These are phyloP conservation scores for Gnomoniopsis sp. DNA, from an alignment of 2,329 filamentous ascomycete genomes.

Conservation along the genomic window DNA sequence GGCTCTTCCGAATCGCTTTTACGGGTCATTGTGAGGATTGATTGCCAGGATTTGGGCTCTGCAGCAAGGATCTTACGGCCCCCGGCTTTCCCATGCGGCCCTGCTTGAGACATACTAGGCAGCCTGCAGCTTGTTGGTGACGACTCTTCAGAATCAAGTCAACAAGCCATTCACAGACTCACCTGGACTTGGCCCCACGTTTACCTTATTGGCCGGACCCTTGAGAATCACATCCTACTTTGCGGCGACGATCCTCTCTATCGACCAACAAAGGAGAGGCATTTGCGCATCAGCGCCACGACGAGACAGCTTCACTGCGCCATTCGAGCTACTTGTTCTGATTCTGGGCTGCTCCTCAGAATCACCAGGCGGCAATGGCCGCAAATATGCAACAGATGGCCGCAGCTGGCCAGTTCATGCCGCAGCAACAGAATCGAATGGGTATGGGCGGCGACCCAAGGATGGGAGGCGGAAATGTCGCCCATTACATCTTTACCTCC, in stretches of 20 bases:
- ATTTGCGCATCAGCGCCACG: slow-evolving; percentile 14
- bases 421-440: slow-evolving; percentile 32
- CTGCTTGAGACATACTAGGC: slow-evolving; percentile 26
- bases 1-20: background rate
- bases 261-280: slow-evolving; percentile 10
- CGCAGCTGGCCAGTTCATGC: slow-evolving; percentile 43
- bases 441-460: slow-evolving; percentile 4
- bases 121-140: slow-evolving; percentile 25
- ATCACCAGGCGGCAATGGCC: slow-evolving; percentile 50
- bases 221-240: background rate
- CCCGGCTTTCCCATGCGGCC: slow-evolving; percentile 9
- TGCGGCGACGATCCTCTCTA: slow-evolving; percentile 16
- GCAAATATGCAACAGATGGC: slow-evolving; percentile 58
- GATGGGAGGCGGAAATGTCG: slow-evolving; percentile 32
- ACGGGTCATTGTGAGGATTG: background rate
- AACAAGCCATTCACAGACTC: slow-evolving; percentile 6
- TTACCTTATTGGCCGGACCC: slow-evolving; percentile 4
- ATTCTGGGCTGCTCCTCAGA: slow-evolving; percentile 11
- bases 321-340: background rate
- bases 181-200: slow-evolving; percentile 5
- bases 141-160: slow-evolving; percentile 21
- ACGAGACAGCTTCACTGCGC: slow-evolving; percentile 4
- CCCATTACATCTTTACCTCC: slow-evolving; percentile 36
- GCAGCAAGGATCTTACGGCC: slow-evolving; percentile 3
- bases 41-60: slow-evolving; percentile 3